These are phyloP conservation scores for Suillus brevipes DNA, from an alignment of 768 basidiomycete species.

Conservation along the genomic window DNA sequence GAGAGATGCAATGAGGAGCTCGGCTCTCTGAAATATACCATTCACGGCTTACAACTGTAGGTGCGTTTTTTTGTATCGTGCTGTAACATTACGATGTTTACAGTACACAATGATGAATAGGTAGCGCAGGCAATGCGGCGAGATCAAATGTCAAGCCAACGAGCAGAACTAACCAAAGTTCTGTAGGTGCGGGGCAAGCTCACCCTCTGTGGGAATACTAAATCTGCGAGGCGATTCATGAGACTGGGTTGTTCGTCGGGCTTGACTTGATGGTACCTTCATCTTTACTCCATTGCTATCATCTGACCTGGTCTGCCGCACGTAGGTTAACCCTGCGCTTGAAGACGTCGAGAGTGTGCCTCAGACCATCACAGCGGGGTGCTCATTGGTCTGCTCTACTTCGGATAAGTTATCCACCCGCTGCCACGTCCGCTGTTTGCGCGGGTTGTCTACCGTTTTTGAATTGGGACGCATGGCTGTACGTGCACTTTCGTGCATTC, in stretches of 20 bases:
- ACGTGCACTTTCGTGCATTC: background rate
- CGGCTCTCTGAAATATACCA: background rate
- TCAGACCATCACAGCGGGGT: conserved; percentile 89
- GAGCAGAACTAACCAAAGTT: background rate
- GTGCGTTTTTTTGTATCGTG: background rate
- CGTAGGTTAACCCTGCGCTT: conserved; percentile 88
- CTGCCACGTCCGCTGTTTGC: background rate
- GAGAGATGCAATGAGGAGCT: background rate
- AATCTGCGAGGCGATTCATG: conserved; percentile 88
- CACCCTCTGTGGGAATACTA: conserved; percentile 96
- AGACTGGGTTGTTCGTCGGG: conserved; percentile 91
- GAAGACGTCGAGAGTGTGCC: conserved; percentile 70
- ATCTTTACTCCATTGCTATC: no score
- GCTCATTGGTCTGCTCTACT: conserved; percentile 79
- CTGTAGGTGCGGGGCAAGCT: conserved; percentile 85
- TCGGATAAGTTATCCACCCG: conserved; percentile 56
- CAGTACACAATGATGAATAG: background rate
- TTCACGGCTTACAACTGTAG: background rate
- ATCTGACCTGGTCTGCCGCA: background rate
- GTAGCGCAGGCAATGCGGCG: background rate
- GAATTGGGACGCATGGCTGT: background rate
- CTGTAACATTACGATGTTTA: background rate
- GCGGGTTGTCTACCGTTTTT: background rate
- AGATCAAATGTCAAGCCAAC: background rate
- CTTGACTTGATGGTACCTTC: conserved; percentile 83